Base-by-base conservation (phyloP, 129 eudicot species). In the Centella asiatica region DNA sequence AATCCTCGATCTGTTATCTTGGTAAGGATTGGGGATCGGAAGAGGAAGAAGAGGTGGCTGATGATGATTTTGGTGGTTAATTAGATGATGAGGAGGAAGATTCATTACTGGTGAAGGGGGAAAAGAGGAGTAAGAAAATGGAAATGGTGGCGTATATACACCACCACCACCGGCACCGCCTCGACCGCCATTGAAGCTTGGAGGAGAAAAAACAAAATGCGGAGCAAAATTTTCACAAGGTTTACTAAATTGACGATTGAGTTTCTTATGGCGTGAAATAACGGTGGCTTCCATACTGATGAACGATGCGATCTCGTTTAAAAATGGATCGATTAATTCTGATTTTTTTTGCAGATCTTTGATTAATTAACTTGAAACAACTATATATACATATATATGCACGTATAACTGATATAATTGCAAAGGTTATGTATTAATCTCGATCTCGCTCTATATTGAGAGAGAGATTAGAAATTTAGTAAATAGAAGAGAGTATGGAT, bases 31-130 rank as follows among this genome's bases (percentile, higher is more conserved):
- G 3, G 79, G 55, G 23, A 71, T 12, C 2, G 89, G 95, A 31
- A 86, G 89, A 29, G 95, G 95, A 61, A 87, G 85, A 6, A 83
- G 81, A 8, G 90, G 83, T 14, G 95, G 90, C 29, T 79, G 85
- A 27, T 73, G 60, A 42, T 54, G 60, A 5, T 29, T 11, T 0
- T 29, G 32, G 10, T 37, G 42, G 2, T 37, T n/a, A n/a, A n/a
- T n/a, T n/a, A n/a, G 14, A 37, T 45, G 75, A 44, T 48, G 66
- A 29, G 44, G 77, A 6, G 76, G 89, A 49, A 44, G 62, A 7
- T 80, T 64, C 0, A 57, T 68, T 0, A 54, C 70, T 32, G 66
- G 58, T 65, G 67, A 44, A 62, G 60, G 71, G 53, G n/a, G n/a
- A n/a, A n/a, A n/a, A n/a, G n/a, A n/a, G n/a, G n/a, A n/a, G n/a